Conservation (phyloP, 2,329 filamentous ascomycete genomes). For the Decorospora gaudefroyi region DNA sequence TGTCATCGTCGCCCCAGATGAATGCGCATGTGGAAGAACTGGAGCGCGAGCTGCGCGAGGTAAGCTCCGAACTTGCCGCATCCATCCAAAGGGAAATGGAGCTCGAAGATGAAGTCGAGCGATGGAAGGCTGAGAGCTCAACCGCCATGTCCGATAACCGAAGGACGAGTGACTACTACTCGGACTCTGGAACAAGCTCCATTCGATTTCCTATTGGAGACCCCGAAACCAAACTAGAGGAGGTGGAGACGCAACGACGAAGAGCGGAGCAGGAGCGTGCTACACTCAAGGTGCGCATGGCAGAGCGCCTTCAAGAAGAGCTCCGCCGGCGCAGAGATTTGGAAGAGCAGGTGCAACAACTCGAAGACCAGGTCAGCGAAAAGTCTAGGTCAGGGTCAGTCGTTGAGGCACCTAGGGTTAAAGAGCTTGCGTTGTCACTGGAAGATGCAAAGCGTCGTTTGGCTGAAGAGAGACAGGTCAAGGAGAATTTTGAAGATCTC, state of each 20-base stretch:
- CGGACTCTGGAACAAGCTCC: constrained; percentile 89
- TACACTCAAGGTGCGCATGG: constrained; percentile 80
- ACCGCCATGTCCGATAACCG: constrained; percentile 64
- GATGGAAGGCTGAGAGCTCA: constrained; percentile 76
- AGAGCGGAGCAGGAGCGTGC: constrained; percentile 90
- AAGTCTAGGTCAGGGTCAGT: constrained; percentile 32
- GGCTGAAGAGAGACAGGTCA: constrained; percentile 81
- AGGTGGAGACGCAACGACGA: constrained; percentile 81
- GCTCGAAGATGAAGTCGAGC: constrained; percentile 89
- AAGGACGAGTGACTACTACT: constrained; percentile 96
- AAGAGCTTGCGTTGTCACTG: constrained; percentile 77
- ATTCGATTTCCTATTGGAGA: constrained; percentile 72
- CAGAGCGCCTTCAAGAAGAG: constrained; percentile 85
- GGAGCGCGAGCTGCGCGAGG: constrained; percentile 91
- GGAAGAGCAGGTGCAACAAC: constrained; percentile 79
- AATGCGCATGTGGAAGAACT: constrained; percentile 77
- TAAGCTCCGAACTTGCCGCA: constrained; percentile 87
- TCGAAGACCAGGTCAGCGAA: constrained; percentile 71
- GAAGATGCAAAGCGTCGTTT: constrained; percentile 83
- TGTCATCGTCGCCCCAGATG: constrained; percentile 50
- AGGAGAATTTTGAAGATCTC: constrained; percentile 92
- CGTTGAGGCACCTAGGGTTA: constrained; percentile 60
- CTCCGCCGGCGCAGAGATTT: constrained; percentile 73
- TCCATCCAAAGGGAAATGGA: constrained; percentile 97
- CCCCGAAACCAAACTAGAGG: constrained; percentile 62